Base-by-base conservation (phyloP, 306 rosid species). In the Lotus japonicus region DNA sequence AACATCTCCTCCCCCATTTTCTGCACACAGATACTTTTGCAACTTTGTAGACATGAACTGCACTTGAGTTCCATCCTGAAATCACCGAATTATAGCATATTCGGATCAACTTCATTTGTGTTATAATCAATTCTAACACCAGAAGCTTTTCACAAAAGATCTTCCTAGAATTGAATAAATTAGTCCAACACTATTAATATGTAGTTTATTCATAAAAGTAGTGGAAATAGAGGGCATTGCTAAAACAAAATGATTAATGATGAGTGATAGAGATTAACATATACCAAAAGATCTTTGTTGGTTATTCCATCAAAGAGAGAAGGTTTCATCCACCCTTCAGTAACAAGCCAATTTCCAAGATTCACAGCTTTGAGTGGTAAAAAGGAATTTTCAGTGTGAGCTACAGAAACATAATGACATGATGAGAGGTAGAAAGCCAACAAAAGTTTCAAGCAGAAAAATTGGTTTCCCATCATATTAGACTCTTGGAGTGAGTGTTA, bases 281-380 rank as follows among this genome's bases (percentile, higher is more conserved):
- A 17, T 77, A 86, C 92, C 87, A 86, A 54, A 28, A 88, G 86
- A 71, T 88, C 95, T 0, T 82, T 82, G 84, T 88, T 84, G 26
- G 63, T 31, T 6, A 88, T 88, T 38, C 77, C 87, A 64, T 80
- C 67, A 60, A 84, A 86, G 50, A 78, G 87, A 67, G 87, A 78
- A 72, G 84, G 91, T 45, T 84, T 78, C 92, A 88, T 88, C 88
- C 89, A 86, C 0, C 92, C 95, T 75, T 88, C 95, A 16, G 58
- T 82, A 18, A 88, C 48, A 2, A 88, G 85, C 91, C 91, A 88
- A 28, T 76, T 74, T 57, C 95, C 95, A 3, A 88, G 84, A 65
- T 86, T 86, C 35, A 86, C 95, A 26, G 89, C 82, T 69, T 83
- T 88, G 56, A 85, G 61, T 26, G 84, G 89, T 83, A 81, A 52